A percentile compares a stretch with the other conserved stretches of the same genome.
These are phyloP conservation scores for Coleophoma cylindrospora DNA, from an alignment of 2,329 filamentous ascomycete species.

Conservation along the genomic window DNA sequence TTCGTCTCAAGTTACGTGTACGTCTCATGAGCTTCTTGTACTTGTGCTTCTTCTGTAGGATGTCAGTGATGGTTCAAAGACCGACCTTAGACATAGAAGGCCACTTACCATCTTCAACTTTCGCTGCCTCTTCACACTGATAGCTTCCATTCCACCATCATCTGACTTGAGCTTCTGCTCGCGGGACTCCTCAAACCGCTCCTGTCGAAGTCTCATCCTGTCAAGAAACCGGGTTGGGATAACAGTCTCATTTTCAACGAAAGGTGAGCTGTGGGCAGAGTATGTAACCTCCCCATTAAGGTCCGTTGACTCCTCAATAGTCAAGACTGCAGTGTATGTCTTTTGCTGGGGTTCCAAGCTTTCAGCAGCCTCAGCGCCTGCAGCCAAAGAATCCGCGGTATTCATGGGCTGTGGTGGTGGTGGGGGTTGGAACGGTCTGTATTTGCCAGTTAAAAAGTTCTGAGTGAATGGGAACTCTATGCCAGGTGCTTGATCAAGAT, in stretches of 20 bases:
- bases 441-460: conserved; percentile 63
- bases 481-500: conserved; percentile 40
- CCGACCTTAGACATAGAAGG: background rate
- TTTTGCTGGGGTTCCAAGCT: conserved; percentile 42
- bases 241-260: conserved; percentile 40
- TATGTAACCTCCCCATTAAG: conserved; percentile 55
- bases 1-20: conserved; percentile 83
- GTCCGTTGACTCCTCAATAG: conserved; percentile 61
- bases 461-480: conserved; percentile 61
- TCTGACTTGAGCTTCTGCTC: conserved; percentile 35
- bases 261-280: conserved; percentile 53
- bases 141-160: conserved; percentile 63
- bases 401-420: conserved; percentile 65
- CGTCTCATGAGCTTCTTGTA: conserved; percentile 98
- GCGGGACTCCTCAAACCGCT: conserved; percentile 51
- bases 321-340: conserved; percentile 60
- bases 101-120: conserved; percentile 75
- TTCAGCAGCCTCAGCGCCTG: conserved; percentile 30
- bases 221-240: conserved; percentile 54
- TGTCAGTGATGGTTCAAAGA: background rate
- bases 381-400: conserved; percentile 28
- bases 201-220: conserved; percentile 62
- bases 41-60: conserved; percentile 86
- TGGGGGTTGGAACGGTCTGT: conserved; percentile 81
- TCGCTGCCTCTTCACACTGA: conserved; percentile 87